These are phyloP conservation scores for Sordaria brevicollis DNA, from an alignment of 495 filamentous ascomycete genomes.

Conservation along the genomic window DNA sequence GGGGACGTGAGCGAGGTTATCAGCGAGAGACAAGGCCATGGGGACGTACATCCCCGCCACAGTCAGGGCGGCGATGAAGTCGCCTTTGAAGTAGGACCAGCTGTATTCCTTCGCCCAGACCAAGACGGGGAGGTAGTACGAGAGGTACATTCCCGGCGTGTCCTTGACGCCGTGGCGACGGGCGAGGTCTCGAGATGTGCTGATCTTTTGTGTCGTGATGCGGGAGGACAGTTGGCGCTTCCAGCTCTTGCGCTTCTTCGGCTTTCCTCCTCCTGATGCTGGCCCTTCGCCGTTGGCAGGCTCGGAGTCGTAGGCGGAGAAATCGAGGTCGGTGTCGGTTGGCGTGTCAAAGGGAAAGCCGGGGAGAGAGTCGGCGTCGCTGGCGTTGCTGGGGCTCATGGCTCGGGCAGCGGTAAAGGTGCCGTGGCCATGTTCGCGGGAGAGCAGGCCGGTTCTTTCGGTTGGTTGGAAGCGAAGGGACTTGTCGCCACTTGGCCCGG, in stretches of 20 bases:
- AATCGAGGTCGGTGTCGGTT: conserved; percentile 13
- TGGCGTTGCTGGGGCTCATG: conserved; percentile 30
- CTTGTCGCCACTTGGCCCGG: conserved; percentile 15
- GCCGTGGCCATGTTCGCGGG: conserved; percentile 38
- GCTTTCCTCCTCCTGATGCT: conserved; percentile 7
- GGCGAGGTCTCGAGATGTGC: conserved; percentile 51
- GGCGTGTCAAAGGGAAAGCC: conserved; percentile 23
- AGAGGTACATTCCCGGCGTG: conserved; percentile 60
- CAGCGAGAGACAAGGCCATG: conserved; percentile 89
- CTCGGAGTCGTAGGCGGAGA: conserved; percentile 3
- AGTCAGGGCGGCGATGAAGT: conserved; percentile 77
- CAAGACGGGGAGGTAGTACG: conserved; percentile 86
- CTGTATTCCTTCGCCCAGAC: conserved; percentile 82
- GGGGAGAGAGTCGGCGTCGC: not conserved
- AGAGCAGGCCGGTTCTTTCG: conserved; percentile 36
- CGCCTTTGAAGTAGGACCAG: conserved; percentile 71
- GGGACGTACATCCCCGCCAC: conserved; percentile 96
- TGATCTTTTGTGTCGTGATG: conserved; percentile 48
- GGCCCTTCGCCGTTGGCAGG: conserved; percentile 9
- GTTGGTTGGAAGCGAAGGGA: conserved; percentile 4
- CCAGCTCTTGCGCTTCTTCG: conserved; percentile 20
- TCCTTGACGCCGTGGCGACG: conserved; percentile 50
- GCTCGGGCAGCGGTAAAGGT: conserved; percentile 62
- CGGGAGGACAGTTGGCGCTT: conserved; percentile 22
- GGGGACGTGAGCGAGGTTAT: conserved; percentile 86